A percentile compares a stretch with the other conserved stretches of the same genome.
Conservation (phyloP, 140 eudicot species). For the Anethum foeniculum region DNA sequence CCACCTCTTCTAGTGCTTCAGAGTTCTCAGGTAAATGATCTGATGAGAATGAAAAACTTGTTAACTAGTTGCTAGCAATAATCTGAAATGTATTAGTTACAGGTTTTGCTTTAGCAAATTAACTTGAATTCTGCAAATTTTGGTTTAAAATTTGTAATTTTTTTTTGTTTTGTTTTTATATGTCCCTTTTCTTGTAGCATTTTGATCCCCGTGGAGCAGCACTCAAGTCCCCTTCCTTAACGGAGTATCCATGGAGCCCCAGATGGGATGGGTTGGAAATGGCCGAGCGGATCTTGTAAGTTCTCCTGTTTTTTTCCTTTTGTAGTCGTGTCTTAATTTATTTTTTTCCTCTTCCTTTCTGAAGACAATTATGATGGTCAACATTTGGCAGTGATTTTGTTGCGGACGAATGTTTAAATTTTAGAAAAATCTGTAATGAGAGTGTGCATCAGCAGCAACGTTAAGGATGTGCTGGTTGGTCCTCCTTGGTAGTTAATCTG, state of each 20-base stretch:
- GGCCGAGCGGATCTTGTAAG: slow-evolving; percentile 88
- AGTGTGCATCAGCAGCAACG: slow-evolving; percentile 40
- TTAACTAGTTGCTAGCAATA: neutral
- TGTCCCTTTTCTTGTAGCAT: slow-evolving; percentile 39
- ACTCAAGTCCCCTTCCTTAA: slow-evolving; percentile 51
- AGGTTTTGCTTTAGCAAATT: neutral
- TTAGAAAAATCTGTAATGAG: slow-evolving; percentile 81
- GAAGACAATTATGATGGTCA: slow-evolving; percentile 10
- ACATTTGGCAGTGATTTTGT: slow-evolving; percentile 61
- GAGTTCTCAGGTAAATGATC: slow-evolving; percentile 62
- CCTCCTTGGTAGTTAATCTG: neutral
- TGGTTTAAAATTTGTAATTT: neutral
- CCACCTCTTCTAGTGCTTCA: slow-evolving; percentile 70
- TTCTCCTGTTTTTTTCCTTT: neutral
- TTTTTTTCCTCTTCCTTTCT: neutral
- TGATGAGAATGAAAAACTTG: neutral
- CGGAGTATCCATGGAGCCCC: slow-evolving; percentile 96
- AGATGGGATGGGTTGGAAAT: slow-evolving; percentile 74
- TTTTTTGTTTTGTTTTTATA: neutral
- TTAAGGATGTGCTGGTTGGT: neutral
- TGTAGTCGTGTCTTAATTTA: neutral
- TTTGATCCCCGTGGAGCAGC: slow-evolving; percentile 57
- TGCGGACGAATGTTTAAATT: slow-evolving; percentile 72
- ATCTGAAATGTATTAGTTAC: neutral
- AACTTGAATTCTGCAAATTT: neutral